Base-by-base conservation (phyloP, 306 rosid genomes). In the Lathyrus oleraceus region DNA sequence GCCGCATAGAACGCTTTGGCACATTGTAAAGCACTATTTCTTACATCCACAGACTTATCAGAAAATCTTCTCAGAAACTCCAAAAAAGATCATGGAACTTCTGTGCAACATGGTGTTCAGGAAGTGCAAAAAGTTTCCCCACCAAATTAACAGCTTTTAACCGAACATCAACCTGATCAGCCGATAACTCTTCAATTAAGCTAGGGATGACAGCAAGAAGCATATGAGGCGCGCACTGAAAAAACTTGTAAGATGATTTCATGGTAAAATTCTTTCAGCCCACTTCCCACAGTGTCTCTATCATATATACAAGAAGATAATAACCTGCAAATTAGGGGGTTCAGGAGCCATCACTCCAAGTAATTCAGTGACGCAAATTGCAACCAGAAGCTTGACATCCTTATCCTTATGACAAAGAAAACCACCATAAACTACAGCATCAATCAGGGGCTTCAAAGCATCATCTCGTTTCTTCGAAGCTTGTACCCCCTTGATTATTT, bases 131-230 rank as follows among this genome's bases (percentile, higher is more conserved):
- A 73, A 94, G 89, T 77, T 85, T 88, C 43, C 99, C 99, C 19
- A 88, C 79, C 78, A 94, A 85, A 73, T 79, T 86, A 69, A 94
- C 97, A 75, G 99, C 95, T 87, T 94, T 88, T 61, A 94, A 89
- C 73, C 97, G 86, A 66, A 85, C 85, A 78, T 94, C 99, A 49
- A 94, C 97, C 76, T 94, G 97, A 74, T 91, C 99, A 67, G 96
- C 91, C 92, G 78, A 73, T 61, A 94, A 76, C 61, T 91, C 97
- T 35, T 82, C 84, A 68, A 81, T 82, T 81, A 94, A 84, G 81
- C 81, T 83, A 35, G 96, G 99, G 68, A 91, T 84, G 74, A 87
- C 89, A 56, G 86, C 83, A 69, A 80, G 78, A 84, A 91, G 97
- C 87, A 91, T 84, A 76, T 84, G 83, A 78, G 99, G 96, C 20